These are phyloP conservation scores for Coniferiporia weirii DNA, from an alignment of 1,284 basidiomycete genomes.

Conservation along the genomic window DNA sequence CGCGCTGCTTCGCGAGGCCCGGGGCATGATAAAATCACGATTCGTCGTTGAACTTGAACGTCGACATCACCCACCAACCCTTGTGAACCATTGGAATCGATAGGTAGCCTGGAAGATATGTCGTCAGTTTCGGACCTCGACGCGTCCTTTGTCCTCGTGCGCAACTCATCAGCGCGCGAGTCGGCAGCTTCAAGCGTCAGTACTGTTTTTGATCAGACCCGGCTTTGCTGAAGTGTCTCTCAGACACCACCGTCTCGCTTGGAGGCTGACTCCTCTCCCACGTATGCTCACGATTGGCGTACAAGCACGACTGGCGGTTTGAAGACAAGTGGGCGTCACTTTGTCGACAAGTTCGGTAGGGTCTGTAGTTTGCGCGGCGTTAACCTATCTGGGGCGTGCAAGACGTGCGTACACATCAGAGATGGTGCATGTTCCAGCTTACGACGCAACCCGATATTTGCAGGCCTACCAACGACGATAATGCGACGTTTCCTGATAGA, in stretches of 20 bases:
- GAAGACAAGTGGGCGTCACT: slow-evolving; percentile 60
- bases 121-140: slow-evolving; percentile 5
- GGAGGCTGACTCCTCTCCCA: slow-evolving; percentile 19
- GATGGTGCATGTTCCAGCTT: slow-evolving; percentile 29
- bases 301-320: slow-evolving; percentile 52
- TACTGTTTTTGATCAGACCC: background rate
- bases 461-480: slow-evolving; percentile 60
- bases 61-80: too few relatives aligned
- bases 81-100: too few relatives aligned
- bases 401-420: slow-evolving; percentile 58
- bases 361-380: slow-evolving; percentile 76
- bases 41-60: too few relatives aligned
- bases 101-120: background rate
- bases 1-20: too few relatives aligned
- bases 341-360: slow-evolving; percentile 72
- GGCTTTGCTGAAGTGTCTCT: background rate
- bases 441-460: slow-evolving; percentile 9
- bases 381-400: slow-evolving; percentile 77
- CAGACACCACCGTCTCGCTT: background rate
- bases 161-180: background rate
- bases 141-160: slow-evolving; percentile 14
- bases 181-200: background rate
- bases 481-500: slow-evolving; percentile 58
- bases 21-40: too few relatives aligned
- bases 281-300: slow-evolving; percentile 76